phyloP scores from a whole-genome alignment of 202 grass and related monocot species.

The Carex sylvatica region DNA sequence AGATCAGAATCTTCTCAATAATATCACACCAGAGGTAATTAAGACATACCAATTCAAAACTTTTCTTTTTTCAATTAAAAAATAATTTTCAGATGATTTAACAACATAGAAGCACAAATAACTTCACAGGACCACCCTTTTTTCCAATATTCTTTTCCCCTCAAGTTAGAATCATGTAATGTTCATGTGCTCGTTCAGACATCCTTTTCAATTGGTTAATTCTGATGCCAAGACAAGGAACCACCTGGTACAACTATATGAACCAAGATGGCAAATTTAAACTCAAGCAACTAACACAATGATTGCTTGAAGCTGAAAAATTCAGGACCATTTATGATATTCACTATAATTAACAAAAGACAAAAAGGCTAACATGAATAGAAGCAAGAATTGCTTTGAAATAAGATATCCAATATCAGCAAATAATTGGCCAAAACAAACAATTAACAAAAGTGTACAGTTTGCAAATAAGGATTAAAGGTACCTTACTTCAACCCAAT shows the following conservation, averaged over 20 bases:
- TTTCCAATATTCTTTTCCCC: background rate
- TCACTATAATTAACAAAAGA: background rate
- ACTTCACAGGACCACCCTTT: background rate
- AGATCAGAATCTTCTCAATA: background rate
- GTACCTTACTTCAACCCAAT: background rate
- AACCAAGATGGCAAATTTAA: background rate
- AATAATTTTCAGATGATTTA: background rate
- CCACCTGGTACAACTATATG: background rate
- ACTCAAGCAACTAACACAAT: background rate
- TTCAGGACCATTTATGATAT: slow-evolving; percentile 1
- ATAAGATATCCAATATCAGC: background rate
- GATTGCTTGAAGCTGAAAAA: background rate
- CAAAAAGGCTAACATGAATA: background rate
- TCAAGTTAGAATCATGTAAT: background rate
- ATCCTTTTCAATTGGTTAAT: slow-evolving; percentile 12
- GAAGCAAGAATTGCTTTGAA: background rate
- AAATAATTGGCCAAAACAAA: background rate
- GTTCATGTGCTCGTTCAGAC: background rate
- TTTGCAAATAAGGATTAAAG: background rate
- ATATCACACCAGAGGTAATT: background rate
- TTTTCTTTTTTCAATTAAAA: background rate
- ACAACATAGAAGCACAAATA: background rate
- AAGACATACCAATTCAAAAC: background rate
- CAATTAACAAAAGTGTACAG: background rate
- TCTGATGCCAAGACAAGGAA: background rate